Base-by-base conservation (phyloP, 352 stramenopile species). In the Phytophthora pini region DNA sequence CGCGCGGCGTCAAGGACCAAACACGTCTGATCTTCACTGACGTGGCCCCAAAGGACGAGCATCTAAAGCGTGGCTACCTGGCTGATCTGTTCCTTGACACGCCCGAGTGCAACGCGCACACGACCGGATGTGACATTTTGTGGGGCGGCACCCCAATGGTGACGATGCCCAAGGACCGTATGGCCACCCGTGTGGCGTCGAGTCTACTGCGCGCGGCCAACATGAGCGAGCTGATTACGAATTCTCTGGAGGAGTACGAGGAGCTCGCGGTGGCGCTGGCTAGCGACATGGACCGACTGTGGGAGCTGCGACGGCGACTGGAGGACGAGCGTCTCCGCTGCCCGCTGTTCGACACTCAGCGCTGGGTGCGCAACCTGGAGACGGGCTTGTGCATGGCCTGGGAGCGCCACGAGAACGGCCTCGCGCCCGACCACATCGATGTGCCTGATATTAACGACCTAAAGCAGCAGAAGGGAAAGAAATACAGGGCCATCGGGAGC, bases 1-100 rank as follows among this genome's bases (percentile, higher is more conserved):
- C 78, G n/a, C 80, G 80, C 2, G 92, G 93, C 22, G 47, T 97
- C 26, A 80, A 86, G 51, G 70, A 81, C 20, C 61, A 89, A 17
- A 62, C 61, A 10, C 84, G 88, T 1, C 48, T 97, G 11, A 74
- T 92, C 34, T 97, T 97, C 40, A 96, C 88, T 2, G 87, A 97
- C 47, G 87, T 97, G 7, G 86, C 87, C 0, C 79, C 87, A 1
- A 97, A 97, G 71, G 80, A 97, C 29, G 92, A 98, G 58, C 94
- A 98, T 61, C 64, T 98, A 32, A 92, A 87, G 57, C 81, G 95
- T 8, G 85, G 90, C 2, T 92, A 89, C 56, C 60, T 93, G 39
- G 94, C 90, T 15, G 94, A 98, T 82, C 66, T 98, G 22, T 97
- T 98, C 53, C 62, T 98, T 5, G 95, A 98, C 63, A 98, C 95